Base-by-base conservation (phyloP, 805 yeast genomes). In the Suhomyces prunicola region DNA sequence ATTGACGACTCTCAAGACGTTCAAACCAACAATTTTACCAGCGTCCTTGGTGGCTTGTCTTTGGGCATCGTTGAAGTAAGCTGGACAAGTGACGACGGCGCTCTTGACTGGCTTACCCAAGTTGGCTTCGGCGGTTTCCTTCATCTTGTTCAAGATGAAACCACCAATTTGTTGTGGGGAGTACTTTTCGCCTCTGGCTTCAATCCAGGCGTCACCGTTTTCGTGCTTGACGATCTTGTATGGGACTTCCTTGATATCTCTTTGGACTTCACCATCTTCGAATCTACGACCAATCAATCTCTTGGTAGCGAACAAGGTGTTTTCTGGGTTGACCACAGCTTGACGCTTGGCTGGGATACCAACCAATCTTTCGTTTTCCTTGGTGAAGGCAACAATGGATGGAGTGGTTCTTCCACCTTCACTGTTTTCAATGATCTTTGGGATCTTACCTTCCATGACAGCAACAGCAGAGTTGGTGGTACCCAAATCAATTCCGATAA, bases 121-220 rank as follows among this genome's bases (percentile, higher is more conserved):
- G 80, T 88, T 87, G 59, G 89, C 86, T 77, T 90, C 97, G 60
- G 97, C 97, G 61, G 97, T 92, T 81, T 92, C 97, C 85, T 91
- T 92, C 97, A 91, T 92, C 83, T 91, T 92, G 85, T 89, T 90
- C 68, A 91, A 83, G 60, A 91, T 71, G 68, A 91, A 89, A 52
- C 97, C 97, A 67, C 97, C 97, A 64, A 91, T 88, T 76, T 91
- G 97, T 54, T 96, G 92, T 51, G 97, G 97, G 48, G 97, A 91
- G 81, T 91, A 92, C 58, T 79, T 76, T 72, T 88, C 83, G 62
- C 93, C 96, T 63, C 90, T 83, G 57, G 96, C 91, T 79, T 90
- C 90, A 53, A 91, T 84, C 97, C 97, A 91, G 54, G 97, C 97
- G 70, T 92, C 97, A 61, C 97, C 97, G 71, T 92, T 92, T 59